Evolutionary conservation across 805 yeast species (phyloP).

Genomic region (Ogataea ramenticola): DNA sequence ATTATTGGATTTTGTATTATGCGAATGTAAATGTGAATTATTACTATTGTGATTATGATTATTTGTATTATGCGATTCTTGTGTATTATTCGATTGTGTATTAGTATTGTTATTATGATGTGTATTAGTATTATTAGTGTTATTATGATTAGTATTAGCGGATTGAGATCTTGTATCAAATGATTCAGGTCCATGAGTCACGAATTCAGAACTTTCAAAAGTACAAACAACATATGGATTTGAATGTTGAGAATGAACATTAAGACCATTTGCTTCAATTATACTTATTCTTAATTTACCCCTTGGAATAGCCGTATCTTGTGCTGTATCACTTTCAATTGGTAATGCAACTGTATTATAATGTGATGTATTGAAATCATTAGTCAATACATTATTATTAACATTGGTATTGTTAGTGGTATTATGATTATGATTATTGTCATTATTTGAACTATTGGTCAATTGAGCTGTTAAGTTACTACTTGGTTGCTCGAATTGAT

Average conservation of each 20-base stretch:
- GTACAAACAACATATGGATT: constrained; percentile 89
- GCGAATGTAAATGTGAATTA: not conserved
- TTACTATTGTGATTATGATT: not conserved
- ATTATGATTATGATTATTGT: too few relatives aligned
- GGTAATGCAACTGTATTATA: constrained; percentile 1
- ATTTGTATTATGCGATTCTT: not conserved
- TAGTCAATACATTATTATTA: not conserved
- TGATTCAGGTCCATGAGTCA: constrained; percentile 70
- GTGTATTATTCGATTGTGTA: too few relatives aligned
- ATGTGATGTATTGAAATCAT: not conserved
- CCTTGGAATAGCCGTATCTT: constrained; percentile 43
- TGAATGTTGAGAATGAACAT: constrained; percentile 44
- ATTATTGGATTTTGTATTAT: constrained; percentile 4
- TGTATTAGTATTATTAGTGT: not conserved
- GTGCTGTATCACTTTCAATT: constrained; percentile 2
- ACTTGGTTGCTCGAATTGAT: constrained; percentile 21
- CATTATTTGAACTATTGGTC: not conserved
- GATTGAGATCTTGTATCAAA: constrained; percentile 14
- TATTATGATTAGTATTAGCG: constrained; percentile 3
- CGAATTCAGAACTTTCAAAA: constrained; percentile 85
- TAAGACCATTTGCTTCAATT: constrained; percentile 68
- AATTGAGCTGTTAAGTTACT: too few relatives aligned
- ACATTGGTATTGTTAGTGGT: not conserved
- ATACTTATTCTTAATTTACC: constrained; percentile 81
- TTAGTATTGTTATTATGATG: not conserved